Percentiles rank a stretch among this genome's conserved stretches.
Conservation (phyloP, 257 asterid genomes). For the Lantana camara region DNA sequence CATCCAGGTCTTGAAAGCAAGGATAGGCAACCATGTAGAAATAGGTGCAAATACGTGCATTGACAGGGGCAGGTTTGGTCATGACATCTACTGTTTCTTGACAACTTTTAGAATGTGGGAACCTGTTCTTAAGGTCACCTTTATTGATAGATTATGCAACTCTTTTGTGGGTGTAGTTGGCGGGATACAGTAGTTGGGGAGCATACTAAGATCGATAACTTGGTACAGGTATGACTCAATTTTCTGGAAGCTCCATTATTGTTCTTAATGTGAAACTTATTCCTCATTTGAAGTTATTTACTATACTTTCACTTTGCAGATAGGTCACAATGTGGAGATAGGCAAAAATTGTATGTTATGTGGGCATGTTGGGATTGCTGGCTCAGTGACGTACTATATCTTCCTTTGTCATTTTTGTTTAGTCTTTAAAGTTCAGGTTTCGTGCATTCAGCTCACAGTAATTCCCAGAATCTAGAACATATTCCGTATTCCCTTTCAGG, state of each 20-base stretch:
- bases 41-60: conserved; percentile 94
- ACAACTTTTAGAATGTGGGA: neutral
- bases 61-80: conserved; percentile 82
- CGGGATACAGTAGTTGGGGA: conserved; percentile 88
- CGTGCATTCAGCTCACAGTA: conserved; percentile 23
- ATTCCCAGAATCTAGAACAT: conserved; percentile 16
- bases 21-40: conserved; percentile 80
- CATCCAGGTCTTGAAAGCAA: conserved; percentile 65
- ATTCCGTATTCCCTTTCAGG: conserved; percentile 38
- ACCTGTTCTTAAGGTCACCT: neutral
- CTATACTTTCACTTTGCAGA: conserved; percentile 47
- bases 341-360: conserved; percentile 79
- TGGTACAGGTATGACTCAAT: conserved; percentile 73
- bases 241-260: conserved; percentile 17
- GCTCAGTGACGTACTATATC: conserved; percentile 74
- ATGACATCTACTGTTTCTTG: conserved; percentile 11
- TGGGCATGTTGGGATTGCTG: conserved; percentile 96
- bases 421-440: conserved; percentile 20
- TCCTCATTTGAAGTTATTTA: no score
- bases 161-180: conserved; percentile 63
- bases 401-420: conserved; percentile 2
- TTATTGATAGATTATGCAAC: conserved; percentile 17
- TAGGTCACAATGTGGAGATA: conserved; percentile 84
- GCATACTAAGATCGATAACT: conserved; percentile 84
- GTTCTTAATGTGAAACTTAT: conserved; percentile 1